These are phyloP conservation scores for Centella asiatica DNA, from an alignment of 129 eudicot species.

Conservation along the genomic window DNA sequence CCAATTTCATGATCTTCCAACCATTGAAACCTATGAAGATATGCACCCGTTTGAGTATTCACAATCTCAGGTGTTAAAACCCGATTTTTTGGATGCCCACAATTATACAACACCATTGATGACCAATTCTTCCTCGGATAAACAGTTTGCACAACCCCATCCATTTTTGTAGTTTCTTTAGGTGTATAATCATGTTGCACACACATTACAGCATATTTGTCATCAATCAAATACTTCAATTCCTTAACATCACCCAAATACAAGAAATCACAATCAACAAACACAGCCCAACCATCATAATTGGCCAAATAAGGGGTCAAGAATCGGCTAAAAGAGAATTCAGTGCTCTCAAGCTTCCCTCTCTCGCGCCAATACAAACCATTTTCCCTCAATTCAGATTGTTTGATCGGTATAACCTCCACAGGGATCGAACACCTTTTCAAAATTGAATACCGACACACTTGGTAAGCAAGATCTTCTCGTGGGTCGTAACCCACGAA, in stretches of 20 bases:
- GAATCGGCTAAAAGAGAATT: slow-evolving; percentile 22
- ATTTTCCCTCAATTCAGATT: slow-evolving; percentile 48
- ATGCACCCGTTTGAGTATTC: slow-evolving; percentile 62
- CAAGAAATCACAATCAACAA: slow-evolving; percentile 85
- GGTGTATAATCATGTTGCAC: slow-evolving; percentile 91
- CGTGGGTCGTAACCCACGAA: slow-evolving; percentile 77
- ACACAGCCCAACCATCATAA: slow-evolving; percentile 41
- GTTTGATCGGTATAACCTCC: slow-evolving; percentile 68
- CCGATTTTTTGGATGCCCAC: slow-evolving; percentile 69
- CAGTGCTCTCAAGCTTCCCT: slow-evolving; percentile 30
- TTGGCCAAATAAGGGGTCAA: slow-evolving; percentile 23
- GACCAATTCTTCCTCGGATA: slow-evolving; percentile 95
- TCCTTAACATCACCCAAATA: slow-evolving; percentile 63
- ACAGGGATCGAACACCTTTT: slow-evolving; percentile 66
- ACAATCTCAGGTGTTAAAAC: slow-evolving; percentile 71
- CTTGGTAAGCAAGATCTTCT: slow-evolving; percentile 67
- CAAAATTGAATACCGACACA: slow-evolving; percentile 52
- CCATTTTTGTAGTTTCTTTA: slow-evolving; percentile 81
- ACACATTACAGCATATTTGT: slow-evolving; percentile 76
- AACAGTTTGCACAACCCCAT: slow-evolving; percentile 83
- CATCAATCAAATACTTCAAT: slow-evolving; percentile 50
- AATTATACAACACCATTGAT: slow-evolving; percentile 90
- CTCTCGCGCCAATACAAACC: slow-evolving; percentile 30
- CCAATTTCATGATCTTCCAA: slow-evolving; percentile 87
- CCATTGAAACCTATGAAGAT: slow-evolving; percentile 82